Evolutionary conservation across 2,329 filamentous ascomycete genomes (phyloP), one percentile per base, ranked within the genome.

Genomic region (Pseudogymnoascus sp.): DNA sequence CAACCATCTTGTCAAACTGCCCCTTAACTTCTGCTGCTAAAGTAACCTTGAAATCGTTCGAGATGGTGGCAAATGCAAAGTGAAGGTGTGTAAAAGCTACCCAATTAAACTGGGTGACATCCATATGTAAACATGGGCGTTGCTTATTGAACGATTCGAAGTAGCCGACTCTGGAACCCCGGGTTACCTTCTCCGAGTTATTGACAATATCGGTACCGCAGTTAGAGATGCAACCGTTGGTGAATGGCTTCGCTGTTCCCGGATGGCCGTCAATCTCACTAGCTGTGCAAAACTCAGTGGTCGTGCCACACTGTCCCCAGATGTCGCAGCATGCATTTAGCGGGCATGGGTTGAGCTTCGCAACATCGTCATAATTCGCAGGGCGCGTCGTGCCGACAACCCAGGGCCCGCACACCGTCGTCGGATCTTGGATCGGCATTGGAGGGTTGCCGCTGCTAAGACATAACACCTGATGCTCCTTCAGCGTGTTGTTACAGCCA

Each of bases 301-400:
- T 73, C 4, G 68, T 70, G 20, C 74, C 74, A 60, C 76, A 78
- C 12, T 73, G 65, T 4, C 75, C 75, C 71, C 72, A 76, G 39
- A 71, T 69, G 63, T 74, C 71, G 64, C 76, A 78, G 65, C 76
- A 78, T 2, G 73, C 74, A 43, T 77, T 76, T 0, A 79, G 68
- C 0, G 76, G 76, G 62, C 80, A 82, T 0, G 73, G 76, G 63
- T 81, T 82, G 4, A 82, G 67, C 18, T 18, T 18, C 18, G 18
- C 18, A 18, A 18, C 18, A 18, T 18, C 18, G 18, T 18, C 18
- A 18, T 18, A 18, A 18, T 18, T 18, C 18, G 18, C 18, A 18
- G 18, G 18, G 18, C 18, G 18, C 18, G 18, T 18, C 18, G 18
- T 18, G 18, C 18, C 18, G 18, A 18, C 18, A 18, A 18, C 18